Percentiles rank a stretch among this genome's conserved stretches.
phyloP scores from a whole-genome alignment of 331 rosid species.

The Rhamnella rubrinervis region DNA sequence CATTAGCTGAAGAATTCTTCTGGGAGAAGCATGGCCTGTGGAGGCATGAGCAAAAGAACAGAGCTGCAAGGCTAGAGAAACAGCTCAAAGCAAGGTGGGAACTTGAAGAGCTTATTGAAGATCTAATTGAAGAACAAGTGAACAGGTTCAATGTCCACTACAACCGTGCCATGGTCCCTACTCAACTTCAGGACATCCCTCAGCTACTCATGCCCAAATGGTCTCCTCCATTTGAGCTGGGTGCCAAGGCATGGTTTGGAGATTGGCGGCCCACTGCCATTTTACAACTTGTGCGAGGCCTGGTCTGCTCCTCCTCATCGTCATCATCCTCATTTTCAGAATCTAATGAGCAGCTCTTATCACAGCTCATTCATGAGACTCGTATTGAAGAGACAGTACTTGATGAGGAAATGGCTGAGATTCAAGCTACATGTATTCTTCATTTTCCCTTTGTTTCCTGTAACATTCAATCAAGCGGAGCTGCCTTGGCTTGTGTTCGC shows the following conservation, averaged over 20 bases:
- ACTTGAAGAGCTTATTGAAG: slow-evolving; percentile 44
- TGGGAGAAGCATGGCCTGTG: slow-evolving; percentile 34
- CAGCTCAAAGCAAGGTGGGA: slow-evolving; percentile 40
- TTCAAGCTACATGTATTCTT: slow-evolving; percentile 43
- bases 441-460: slow-evolving; percentile 40
- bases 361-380: slow-evolving; percentile 37
- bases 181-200: slow-evolving; percentile 33
- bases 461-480: slow-evolving; percentile 17
- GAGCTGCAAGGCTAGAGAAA: slow-evolving; percentile 43
- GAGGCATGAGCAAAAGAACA: slow-evolving; percentile 39
- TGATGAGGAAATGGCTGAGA: slow-evolving; percentile 56
- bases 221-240: slow-evolving; percentile 36
- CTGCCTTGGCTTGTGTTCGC: slow-evolving; percentile 28
- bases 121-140: slow-evolving; percentile 46
- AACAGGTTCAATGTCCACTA: slow-evolving; percentile 37
- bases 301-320: slow-evolving; percentile 7
- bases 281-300: slow-evolving; percentile 33
- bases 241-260: slow-evolving; percentile 39
- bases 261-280: slow-evolving; percentile 56
- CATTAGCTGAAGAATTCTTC: slow-evolving; percentile 31
- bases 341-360: slow-evolving; percentile 26
- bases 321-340: slow-evolving; percentile 4
- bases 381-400: slow-evolving; percentile 43
- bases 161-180: slow-evolving; percentile 36
- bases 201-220: slow-evolving; percentile 41